Conservation (phyloP, 306 rosid species). For the Coriaria nepalensis region DNA sequence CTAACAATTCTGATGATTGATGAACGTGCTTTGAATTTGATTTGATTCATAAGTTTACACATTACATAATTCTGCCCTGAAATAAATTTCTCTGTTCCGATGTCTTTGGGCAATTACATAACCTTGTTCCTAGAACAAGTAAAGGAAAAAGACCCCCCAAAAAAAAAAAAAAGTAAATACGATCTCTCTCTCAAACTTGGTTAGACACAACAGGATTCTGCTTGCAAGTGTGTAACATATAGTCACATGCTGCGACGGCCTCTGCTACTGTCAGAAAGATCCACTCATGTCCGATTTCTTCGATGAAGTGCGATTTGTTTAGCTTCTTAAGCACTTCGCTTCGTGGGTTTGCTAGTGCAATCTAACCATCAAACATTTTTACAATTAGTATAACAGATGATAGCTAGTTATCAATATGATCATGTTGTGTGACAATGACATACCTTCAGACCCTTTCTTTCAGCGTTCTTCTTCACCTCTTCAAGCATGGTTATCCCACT, state of each 20-base stretch:
- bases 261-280: constrained; percentile 37
- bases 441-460: constrained; percentile 26
- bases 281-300: constrained; percentile 25
- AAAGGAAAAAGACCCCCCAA: too few relatives aligned
- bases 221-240: constrained; percentile 24
- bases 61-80: too few relatives aligned
- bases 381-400: not conserved
- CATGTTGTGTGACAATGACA: too few relatives aligned
- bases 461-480: constrained; percentile 25
- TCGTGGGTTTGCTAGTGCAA: constrained; percentile 31
- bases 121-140: too few relatives aligned
- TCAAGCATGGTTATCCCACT: constrained; percentile 37
- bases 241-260: constrained; percentile 36
- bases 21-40: too few relatives aligned
- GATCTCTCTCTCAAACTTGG: too few relatives aligned
- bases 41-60: too few relatives aligned
- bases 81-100: too few relatives aligned
- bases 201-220: constrained; percentile 7
- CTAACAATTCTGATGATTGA: too few relatives aligned
- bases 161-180: too few relatives aligned
- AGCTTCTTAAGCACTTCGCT: constrained; percentile 41
- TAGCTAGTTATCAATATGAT: not conserved
- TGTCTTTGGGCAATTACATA: too few relatives aligned
- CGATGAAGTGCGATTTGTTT: constrained; percentile 21
- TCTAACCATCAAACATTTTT: constrained; percentile 13